Conservation (phyloP, 1,284 basidiomycete species). For the Quambalaria eucalypti region DNA sequence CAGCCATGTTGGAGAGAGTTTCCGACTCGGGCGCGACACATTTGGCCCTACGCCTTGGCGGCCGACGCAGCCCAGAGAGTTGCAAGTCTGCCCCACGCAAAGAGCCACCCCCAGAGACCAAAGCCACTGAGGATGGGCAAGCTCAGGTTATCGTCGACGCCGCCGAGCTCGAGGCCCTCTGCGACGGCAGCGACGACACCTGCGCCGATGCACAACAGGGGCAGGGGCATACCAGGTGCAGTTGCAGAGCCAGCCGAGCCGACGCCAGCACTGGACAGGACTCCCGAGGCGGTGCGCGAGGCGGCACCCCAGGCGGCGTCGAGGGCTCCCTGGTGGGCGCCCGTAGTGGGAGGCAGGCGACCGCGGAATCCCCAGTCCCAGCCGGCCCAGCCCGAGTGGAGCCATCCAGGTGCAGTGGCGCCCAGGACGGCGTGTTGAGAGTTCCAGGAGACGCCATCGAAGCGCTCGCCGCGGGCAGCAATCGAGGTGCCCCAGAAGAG, state of each 20-base stretch:
- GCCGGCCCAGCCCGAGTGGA: slow-evolving; percentile 6
- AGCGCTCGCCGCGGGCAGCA: slow-evolving; percentile 22
- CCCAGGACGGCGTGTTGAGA: slow-evolving; percentile 19
- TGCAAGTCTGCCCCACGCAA: slow-evolving; percentile 24
- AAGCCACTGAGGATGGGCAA: slow-evolving; percentile 81
- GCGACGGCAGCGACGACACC: slow-evolving; percentile 47
- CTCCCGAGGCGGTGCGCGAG: not conserved
- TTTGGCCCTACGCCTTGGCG: not conserved
- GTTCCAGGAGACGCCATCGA: slow-evolving; percentile 35
- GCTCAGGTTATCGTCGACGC: slow-evolving; percentile 84
- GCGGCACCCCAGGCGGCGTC: not conserved
- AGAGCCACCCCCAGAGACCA: slow-evolving; percentile 56
- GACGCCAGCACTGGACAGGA: not conserved
- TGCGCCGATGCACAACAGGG: slow-evolving; percentile 20
- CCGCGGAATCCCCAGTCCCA: slow-evolving; percentile 4
- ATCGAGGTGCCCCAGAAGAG: slow-evolving; percentile 63
- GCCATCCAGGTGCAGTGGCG: slow-evolving; percentile 17
- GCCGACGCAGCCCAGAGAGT: not conserved
- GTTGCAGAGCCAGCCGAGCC: too few species aligned
- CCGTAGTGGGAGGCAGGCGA: not conserved
- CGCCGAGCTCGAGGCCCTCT: slow-evolving; percentile 62
- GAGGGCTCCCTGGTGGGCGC: not conserved
- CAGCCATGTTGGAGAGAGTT: too few species aligned
- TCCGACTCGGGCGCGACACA: not conserved
- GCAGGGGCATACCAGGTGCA: slow-evolving; percentile 22